phyloP scores from a whole-genome alignment of 2,329 filamentous ascomycete species.

The Fusarium sp. region DNA sequence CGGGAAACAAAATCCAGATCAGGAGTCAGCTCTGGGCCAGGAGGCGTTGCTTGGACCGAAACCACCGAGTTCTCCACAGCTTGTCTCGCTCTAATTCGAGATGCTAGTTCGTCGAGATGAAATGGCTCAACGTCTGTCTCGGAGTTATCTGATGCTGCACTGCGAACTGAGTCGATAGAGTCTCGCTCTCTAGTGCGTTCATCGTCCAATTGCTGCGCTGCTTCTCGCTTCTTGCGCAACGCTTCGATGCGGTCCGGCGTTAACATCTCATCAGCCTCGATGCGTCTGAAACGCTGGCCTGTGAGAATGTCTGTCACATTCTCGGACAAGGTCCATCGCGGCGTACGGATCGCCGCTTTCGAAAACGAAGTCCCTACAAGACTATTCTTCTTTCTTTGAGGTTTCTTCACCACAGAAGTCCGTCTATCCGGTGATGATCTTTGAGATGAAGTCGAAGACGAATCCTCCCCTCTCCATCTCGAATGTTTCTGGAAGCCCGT shows the following conservation, averaged over 20 bases:
- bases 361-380: conserved; percentile 19
- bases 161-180: conserved; percentile 43
- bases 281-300: conserved; percentile 63
- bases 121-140: conserved; percentile 61
- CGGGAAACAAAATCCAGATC: conserved; percentile 40
- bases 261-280: conserved; percentile 70
- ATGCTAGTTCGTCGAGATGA: conserved; percentile 60
- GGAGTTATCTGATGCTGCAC: conserved; percentile 39
- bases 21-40: conserved; percentile 11
- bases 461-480: conserved; percentile 22
- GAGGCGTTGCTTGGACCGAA: conserved; percentile 15
- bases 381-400: conserved; percentile 53
- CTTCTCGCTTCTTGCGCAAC: conserved; percentile 52
- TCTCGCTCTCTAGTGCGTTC: conserved; percentile 21
- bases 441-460: conserved; percentile 19
- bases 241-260: conserved; percentile 63
- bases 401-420: conserved; percentile 55
- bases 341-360: conserved; percentile 35
- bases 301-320: conserved; percentile 68
- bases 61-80: conserved; percentile 35
- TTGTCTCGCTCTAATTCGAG: conserved; percentile 51
- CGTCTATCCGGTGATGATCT: conserved; percentile 40
- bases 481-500: conserved; percentile 29
- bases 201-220: conserved; percentile 38
- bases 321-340: conserved; percentile 65